phyloP scores from a whole-genome alignment of 495 filamentous ascomycete species.

The Podospora bellae-mahoneyi region DNA sequence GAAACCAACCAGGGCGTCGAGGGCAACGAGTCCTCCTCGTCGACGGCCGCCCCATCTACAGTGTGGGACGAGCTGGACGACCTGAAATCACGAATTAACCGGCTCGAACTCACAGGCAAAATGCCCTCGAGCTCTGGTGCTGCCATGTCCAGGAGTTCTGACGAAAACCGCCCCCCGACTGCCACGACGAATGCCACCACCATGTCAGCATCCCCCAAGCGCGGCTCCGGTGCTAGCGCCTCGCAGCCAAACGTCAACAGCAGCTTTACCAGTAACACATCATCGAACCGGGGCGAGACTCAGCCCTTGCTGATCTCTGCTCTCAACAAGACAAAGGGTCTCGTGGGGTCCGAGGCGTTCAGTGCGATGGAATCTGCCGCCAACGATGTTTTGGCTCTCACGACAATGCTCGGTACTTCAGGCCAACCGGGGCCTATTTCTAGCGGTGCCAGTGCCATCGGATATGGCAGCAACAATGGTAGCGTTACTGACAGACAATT shows the following conservation, averaged over 20 bases:
- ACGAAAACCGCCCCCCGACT: slow-evolving; percentile 77
- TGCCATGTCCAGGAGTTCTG: slow-evolving; percentile 66
- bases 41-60: slow-evolving; percentile 82
- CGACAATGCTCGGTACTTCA: slow-evolving; percentile 65
- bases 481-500: slow-evolving; percentile 75
- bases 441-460: slow-evolving; percentile 59
- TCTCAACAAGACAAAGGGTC: slow-evolving; percentile 66
- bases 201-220: slow-evolving; percentile 80
- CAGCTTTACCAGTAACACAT: slow-evolving; percentile 18
- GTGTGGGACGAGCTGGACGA: slow-evolving; percentile 99
- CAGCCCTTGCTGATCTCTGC: slow-evolving; percentile 81
- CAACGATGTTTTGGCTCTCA: slow-evolving; percentile 72
- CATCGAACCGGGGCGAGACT: slow-evolving; percentile 41
- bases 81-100: slow-evolving; percentile 86
- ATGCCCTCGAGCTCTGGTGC: slow-evolving; percentile 75
- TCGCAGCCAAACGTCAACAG: slow-evolving; percentile 26
- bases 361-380: slow-evolving; percentile 77
- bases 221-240: slow-evolving; percentile 47
- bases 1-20: slow-evolving; percentile 45
- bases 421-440: slow-evolving; percentile 60
- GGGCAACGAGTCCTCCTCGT: slow-evolving; percentile 76
- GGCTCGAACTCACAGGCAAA: slow-evolving; percentile 87
- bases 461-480: slow-evolving; percentile 41
- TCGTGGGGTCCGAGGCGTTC: slow-evolving; percentile 69
- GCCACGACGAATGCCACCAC: slow-evolving; percentile 93